phyloP scores from a whole-genome alignment of 2,329 filamentous ascomycete species.

The Sporothrix mexicana region DNA sequence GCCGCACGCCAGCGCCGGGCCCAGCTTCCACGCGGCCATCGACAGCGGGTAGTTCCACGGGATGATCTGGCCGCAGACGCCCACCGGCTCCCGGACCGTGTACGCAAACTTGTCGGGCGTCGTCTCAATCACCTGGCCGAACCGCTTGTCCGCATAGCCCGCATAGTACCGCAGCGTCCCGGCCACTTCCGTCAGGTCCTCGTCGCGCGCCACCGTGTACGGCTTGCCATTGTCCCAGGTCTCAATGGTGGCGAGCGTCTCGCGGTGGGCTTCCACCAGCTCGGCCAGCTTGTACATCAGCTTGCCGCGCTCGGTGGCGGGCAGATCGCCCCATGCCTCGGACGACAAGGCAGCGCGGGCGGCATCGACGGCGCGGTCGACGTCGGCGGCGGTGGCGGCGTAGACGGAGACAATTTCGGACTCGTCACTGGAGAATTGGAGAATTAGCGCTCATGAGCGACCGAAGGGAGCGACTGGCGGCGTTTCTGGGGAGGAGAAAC shows the following conservation, averaged over 20 bases:
- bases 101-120: conserved; percentile 68
- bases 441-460: background rate
- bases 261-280: conserved; percentile 48
- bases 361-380: conserved; percentile 37
- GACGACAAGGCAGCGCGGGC: conserved; percentile 35
- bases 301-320: conserved; percentile 44
- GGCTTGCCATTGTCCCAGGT: conserved; percentile 87
- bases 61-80: conserved; percentile 72
- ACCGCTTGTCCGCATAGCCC: conserved; percentile 73
- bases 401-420: conserved; percentile 34
- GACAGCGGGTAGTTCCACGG: conserved; percentile 76
- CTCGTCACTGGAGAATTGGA: conserved; percentile 29
- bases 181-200: conserved; percentile 37
- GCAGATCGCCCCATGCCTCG: conserved; percentile 34
- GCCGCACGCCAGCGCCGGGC: conserved; percentile 66
- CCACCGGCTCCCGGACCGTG: conserved; percentile 71
- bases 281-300: conserved; percentile 54
- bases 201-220: conserved; percentile 30
- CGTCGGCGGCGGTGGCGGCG: conserved; percentile 32
- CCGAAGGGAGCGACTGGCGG: background rate
- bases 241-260: conserved; percentile 57
- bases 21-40: conserved; percentile 76
- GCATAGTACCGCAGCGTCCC: conserved; percentile 72
- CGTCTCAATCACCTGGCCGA: conserved; percentile 71
- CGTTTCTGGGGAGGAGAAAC: background rate